Percentiles rank a stretch among this genome's conserved stretches.
Evolutionary conservation across 1,139 yeast species (phyloP).

Genomic region (Petasospora fabianii): DNA sequence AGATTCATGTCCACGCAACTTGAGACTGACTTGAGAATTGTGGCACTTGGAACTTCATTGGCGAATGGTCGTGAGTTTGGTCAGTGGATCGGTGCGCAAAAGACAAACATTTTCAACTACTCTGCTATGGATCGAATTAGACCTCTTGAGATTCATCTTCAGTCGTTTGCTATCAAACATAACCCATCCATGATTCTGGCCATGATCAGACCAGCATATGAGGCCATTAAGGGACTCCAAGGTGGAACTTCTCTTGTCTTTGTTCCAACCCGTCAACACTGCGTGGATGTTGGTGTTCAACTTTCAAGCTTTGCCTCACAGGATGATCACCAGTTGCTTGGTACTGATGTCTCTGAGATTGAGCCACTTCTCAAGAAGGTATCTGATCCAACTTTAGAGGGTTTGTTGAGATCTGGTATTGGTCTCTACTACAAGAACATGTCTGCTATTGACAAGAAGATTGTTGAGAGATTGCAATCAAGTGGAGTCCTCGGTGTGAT

Average conservation of each 20-base stretch:
- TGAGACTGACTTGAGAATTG: conserved; percentile 51
- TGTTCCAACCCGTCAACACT: conserved; percentile 52
- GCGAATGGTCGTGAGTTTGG: conserved; percentile 77
- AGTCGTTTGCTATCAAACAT: conserved; percentile 43
- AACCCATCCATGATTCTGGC: conserved; percentile 49
- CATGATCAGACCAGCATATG: conserved; percentile 48
- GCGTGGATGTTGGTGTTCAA: conserved; percentile 49
- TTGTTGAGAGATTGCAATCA: conserved; percentile 52
- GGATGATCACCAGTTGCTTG: conserved; percentile 36
- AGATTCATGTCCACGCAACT: conserved; percentile 64
- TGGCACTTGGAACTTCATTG: conserved; percentile 65
- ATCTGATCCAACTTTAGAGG: conserved; percentile 43
- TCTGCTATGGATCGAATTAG: conserved; percentile 55
- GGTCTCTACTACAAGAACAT: conserved; percentile 63
- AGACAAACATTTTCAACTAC: conserved; percentile 63
- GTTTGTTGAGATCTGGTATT: conserved; percentile 56
- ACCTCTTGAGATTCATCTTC: conserved; percentile 58
- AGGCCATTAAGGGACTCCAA: conserved; percentile 30
- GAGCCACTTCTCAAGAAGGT: conserved; percentile 42
- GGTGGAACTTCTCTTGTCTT: conserved; percentile 46
- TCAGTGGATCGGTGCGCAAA: conserved; percentile 76
- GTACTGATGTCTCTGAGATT: conserved; percentile 37
- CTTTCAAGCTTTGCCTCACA: conserved; percentile 37
- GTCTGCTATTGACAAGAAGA: conserved; percentile 47
- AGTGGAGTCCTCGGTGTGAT: conserved; percentile 50